Evolutionary conservation across 2,329 filamentous ascomycete genomes (phyloP).

Genomic region (Biscogniauxia marginata): DNA sequence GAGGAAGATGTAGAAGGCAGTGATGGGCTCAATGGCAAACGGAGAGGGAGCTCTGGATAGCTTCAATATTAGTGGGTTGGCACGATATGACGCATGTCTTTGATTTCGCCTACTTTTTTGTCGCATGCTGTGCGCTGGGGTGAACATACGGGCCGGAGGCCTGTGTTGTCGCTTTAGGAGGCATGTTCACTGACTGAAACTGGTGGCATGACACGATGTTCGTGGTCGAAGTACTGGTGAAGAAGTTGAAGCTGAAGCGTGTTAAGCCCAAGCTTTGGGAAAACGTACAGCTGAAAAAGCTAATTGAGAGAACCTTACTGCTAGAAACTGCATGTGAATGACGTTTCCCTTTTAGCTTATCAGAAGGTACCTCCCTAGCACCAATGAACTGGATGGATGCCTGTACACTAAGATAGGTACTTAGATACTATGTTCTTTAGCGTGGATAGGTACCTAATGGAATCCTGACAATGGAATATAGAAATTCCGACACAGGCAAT

Average conservation of each 20-base stretch:
- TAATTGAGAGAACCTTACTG: too few species aligned
- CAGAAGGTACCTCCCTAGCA: too few species aligned
- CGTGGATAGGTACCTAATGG: not conserved
- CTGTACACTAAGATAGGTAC: too few species aligned
- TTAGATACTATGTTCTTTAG: too few species aligned
- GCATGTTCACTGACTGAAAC: slow-evolving; percentile 16
- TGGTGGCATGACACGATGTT: not conserved
- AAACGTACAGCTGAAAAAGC: too few species aligned
- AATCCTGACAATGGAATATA: not conserved
- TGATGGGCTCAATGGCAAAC: slow-evolving; percentile 68
- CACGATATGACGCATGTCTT: not conserved
- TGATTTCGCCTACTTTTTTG: slow-evolving; percentile 29
- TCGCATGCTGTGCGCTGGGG: slow-evolving; percentile 31
- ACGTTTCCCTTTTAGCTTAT: too few species aligned
- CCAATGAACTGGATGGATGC: too few species aligned
- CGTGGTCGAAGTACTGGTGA: slow-evolving; percentile 7
- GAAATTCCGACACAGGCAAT: not conserved
- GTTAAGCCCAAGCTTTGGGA: too few species aligned
- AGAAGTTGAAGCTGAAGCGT: not conserved
- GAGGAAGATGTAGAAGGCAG: slow-evolving; percentile 79
- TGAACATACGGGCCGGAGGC: slow-evolving; percentile 26
- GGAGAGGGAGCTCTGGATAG: slow-evolving; percentile 45
- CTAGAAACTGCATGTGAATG: too few species aligned
- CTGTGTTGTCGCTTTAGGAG: slow-evolving; percentile 15
- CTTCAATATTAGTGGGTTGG: slow-evolving; percentile 10